Percentiles rank a stretch among this genome's conserved stretches.
phyloP scores from a whole-genome alignment of 139 green algal genomes.

The Trebouxia sp. region DNA sequence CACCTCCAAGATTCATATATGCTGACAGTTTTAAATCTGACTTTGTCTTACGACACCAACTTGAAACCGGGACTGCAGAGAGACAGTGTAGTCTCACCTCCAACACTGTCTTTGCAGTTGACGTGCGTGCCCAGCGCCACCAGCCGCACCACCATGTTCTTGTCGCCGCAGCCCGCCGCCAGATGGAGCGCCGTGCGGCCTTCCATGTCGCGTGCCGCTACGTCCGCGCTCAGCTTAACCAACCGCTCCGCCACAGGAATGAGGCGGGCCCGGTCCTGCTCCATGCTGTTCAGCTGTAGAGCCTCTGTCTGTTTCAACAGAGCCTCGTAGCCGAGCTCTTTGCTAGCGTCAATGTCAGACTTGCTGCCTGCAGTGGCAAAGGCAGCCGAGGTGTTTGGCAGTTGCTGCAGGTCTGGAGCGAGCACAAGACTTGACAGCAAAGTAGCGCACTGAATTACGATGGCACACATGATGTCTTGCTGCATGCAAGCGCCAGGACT shows the following conservation, averaged over 20 bases:
- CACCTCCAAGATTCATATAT: too few relatives aligned
- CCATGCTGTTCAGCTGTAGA: slow-evolving; percentile 49
- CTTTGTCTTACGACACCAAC: too few relatives aligned
- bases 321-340: slow-evolving; percentile 43
- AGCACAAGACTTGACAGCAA: too few relatives aligned
- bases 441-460: too few relatives aligned
- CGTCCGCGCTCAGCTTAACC: slow-evolving; percentile 50
- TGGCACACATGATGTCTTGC: too few relatives aligned
- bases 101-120: slow-evolving; percentile 54
- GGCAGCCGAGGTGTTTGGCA: background rate
- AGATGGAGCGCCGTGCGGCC: slow-evolving; percentile 59
- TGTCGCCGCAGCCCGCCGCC: slow-evolving; percentile 60
- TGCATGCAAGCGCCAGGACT: too few relatives aligned
- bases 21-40: too few relatives aligned
- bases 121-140: slow-evolving; percentile 62
- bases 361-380: background rate
- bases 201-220: slow-evolving; percentile 56
- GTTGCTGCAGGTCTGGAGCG: too few relatives aligned
- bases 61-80: too few relatives aligned
- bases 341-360: slow-evolving; percentile 8
- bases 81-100: slow-evolving; percentile 34
- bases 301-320: slow-evolving; percentile 52
- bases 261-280: slow-evolving; percentile 56
- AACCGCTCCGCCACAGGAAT: slow-evolving; percentile 53
- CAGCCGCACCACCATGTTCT: slow-evolving; percentile 55